Conservation (phyloP, 2,329 filamentous ascomycete genomes). For the Apiospora pterosperma region DNA sequence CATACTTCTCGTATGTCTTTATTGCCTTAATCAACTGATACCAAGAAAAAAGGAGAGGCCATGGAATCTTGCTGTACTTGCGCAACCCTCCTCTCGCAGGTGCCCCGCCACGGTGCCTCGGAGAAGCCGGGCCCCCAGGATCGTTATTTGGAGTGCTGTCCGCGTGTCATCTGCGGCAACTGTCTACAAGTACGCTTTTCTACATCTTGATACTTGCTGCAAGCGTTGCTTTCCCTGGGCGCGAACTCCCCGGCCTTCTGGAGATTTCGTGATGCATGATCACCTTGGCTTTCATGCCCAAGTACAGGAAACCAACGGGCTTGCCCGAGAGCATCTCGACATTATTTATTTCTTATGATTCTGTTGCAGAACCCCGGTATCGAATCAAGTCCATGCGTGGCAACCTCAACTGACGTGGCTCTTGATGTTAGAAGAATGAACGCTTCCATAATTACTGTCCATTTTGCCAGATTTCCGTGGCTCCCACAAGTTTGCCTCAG, state of each 20-base stretch:
- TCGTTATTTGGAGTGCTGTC: constrained; percentile 65
- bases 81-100: constrained; percentile 55
- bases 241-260: not conserved
- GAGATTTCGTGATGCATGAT: not conserved
- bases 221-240: not conserved
- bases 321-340: not conserved
- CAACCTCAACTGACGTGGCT: not conserved
- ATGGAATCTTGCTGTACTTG: constrained; percentile 66
- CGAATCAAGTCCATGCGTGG: not conserved
- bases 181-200: constrained; percentile 59
- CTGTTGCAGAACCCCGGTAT: not conserved
- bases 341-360: not conserved
- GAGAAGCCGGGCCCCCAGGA: constrained; percentile 61
- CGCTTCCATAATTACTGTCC: constrained; percentile 67
- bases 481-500: constrained; percentile 54
- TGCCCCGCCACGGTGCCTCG: constrained; percentile 48
- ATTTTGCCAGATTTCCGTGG: constrained; percentile 71
- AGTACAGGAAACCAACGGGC: not conserved
- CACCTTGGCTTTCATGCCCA: not conserved
- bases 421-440: constrained; percentile 51
- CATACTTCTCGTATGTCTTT: not conserved
- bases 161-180: constrained; percentile 65
- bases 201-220: not conserved
- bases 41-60: not conserved
- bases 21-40: not conserved